phyloP scores from a whole-genome alignment of 1,139 yeast species.

The Suhomyces wounanorum region DNA sequence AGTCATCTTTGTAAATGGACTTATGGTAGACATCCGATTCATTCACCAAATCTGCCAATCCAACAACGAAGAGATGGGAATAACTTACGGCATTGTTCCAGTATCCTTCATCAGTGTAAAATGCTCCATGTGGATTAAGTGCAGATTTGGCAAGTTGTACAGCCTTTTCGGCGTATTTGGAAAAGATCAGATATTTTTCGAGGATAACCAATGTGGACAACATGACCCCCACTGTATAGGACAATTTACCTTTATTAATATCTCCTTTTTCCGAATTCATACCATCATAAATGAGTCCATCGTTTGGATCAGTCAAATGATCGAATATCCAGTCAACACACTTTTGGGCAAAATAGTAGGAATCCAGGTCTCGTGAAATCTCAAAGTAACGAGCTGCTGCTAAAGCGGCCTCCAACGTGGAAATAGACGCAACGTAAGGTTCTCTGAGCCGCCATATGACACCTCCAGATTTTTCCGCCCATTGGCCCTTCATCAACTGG shows the following conservation, averaged over 20 bases:
- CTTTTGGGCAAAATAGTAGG: constrained; percentile 13
- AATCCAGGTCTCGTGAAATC: constrained; percentile 7
- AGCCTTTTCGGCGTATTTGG: constrained; percentile 13
- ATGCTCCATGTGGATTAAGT: constrained; percentile 14
- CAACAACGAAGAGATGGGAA: constrained; percentile 17
- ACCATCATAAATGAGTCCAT: constrained; percentile 19
- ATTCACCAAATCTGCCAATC: constrained; percentile 16
- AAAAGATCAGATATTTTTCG: constrained; percentile 11
- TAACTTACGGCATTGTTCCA: constrained; percentile 19
- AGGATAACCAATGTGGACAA: constrained; percentile 15
- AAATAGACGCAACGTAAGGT: constrained; percentile 18
- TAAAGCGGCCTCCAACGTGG: constrained; percentile 19
- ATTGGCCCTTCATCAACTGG: constrained; percentile 14
- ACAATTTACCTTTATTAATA: constrained; percentile 17
- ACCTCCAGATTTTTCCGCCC: constrained; percentile 16
- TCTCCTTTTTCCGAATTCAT: constrained; percentile 9
- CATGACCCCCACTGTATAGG: constrained; percentile 19
- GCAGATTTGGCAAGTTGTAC: constrained; percentile 15
- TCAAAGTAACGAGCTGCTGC: constrained; percentile 17
- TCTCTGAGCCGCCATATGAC: constrained; percentile 16
- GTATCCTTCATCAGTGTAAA: constrained; percentile 16
- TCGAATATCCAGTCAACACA: constrained; percentile 16
- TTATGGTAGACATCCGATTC: constrained; percentile 6
- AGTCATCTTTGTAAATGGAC: constrained; percentile 7
- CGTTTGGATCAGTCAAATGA: constrained; percentile 13